These are phyloP conservation scores for Lactarius akahatsu DNA, from an alignment of 768 basidiomycete species.

Conservation along the genomic window DNA sequence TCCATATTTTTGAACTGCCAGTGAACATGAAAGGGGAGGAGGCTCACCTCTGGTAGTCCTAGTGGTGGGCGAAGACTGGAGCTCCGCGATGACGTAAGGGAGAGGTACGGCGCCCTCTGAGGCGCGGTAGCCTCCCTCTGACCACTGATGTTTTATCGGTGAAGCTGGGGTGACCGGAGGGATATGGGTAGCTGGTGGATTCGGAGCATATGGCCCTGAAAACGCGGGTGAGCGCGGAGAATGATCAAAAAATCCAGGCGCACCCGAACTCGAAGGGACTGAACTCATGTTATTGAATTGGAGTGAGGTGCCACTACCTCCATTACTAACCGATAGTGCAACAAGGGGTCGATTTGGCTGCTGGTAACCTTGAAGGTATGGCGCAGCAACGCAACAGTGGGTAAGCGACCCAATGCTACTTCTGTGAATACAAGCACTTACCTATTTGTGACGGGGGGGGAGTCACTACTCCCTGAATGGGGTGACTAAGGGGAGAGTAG, in stretches of 20 bases:
- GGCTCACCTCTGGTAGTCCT: background rate
- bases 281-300: background rate
- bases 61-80: background rate
- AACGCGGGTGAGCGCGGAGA: background rate
- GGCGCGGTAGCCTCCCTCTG: background rate
- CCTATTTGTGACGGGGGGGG: background rate
- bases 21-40: background rate
- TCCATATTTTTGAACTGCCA: background rate
- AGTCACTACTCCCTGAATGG: background rate
- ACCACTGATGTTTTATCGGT: background rate
- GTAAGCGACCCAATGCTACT: background rate
- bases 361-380: background rate
- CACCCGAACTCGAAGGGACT: background rate
- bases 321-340: background rate
- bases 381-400: background rate
- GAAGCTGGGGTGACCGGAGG: background rate
- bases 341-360: background rate
- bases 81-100: background rate
- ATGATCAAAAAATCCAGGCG: background rate
- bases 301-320: background rate
- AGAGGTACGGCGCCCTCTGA: background rate
- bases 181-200: background rate
- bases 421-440: background rate
- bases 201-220: background rate
- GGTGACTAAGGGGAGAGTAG: background rate